phyloP scores from a whole-genome alignment of 202 grass and related monocot species.

The Brachypodium distachyon region DNA sequence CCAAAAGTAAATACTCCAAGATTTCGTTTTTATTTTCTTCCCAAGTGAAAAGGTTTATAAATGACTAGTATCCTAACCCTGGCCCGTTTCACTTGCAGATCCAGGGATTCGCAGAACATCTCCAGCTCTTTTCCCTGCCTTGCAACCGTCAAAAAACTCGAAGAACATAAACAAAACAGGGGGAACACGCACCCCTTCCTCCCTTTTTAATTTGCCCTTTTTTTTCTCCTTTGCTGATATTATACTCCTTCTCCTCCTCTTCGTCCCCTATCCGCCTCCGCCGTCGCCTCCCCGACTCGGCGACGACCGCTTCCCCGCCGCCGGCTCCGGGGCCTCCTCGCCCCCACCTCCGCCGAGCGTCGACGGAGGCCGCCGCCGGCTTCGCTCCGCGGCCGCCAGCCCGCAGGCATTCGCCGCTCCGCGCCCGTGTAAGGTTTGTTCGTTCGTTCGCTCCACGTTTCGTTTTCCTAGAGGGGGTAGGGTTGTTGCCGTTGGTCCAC shows the following conservation, averaged over 20 bases:
- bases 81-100: background rate
- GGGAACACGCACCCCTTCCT: background rate
- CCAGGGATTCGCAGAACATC: background rate
- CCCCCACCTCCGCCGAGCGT: background rate
- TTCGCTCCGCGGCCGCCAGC: background rate
- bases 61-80: too few relatives aligned
- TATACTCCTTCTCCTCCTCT: background rate
- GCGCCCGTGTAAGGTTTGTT: constrained; percentile 10
- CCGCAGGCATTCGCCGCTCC: constrained; percentile 22
- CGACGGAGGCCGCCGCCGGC: background rate
- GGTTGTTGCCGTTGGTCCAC: background rate
- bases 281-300: constrained; percentile 25
- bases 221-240: background rate
- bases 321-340: background rate
- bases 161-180: background rate
- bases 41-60: background rate
- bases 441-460: background rate
- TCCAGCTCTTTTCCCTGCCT: background rate
- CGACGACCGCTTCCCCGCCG: constrained; percentile 14
- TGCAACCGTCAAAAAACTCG: background rate
- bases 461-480: background rate
- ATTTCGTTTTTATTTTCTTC: background rate
- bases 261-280: constrained; percentile 21
- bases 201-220: background rate
- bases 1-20: background rate